Evolutionary conservation across 2,329 filamentous ascomycete species (phyloP).

Genomic region (Hypoxylon sp.): DNA sequence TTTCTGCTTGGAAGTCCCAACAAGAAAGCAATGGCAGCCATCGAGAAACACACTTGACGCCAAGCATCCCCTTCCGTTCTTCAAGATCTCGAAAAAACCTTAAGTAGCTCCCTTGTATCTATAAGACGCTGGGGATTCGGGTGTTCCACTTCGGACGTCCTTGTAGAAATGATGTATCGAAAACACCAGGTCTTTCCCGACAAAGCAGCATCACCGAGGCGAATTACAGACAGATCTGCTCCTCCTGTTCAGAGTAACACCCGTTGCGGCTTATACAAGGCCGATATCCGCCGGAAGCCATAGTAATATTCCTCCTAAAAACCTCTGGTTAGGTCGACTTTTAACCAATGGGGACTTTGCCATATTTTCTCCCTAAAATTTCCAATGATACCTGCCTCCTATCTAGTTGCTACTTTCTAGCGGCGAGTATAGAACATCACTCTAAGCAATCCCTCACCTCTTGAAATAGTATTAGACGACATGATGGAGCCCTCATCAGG

Average conservation of each 20-base stretch:
- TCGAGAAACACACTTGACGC: constrained; percentile 20
- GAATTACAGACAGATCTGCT: constrained; percentile 21
- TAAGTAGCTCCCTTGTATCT: constrained; percentile 3
- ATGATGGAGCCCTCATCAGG: not conserved
- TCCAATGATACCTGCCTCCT: not conserved
- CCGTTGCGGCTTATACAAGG: constrained; percentile 9
- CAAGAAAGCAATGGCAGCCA: constrained; percentile 23
- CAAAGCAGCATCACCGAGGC: constrained; percentile 27
- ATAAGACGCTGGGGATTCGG: constrained; percentile 10
- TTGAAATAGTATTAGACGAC: not conserved
- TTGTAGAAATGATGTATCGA: constrained; percentile 21
- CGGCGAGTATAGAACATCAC: not conserved
- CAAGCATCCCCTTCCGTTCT: constrained; percentile 12
- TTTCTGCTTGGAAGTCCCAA: constrained; percentile 27
- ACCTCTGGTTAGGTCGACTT: not conserved
- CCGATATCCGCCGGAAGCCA: constrained; percentile 17
- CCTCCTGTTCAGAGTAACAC: constrained; percentile 21
- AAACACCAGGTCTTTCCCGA: constrained; percentile 22
- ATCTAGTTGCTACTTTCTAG: not conserved
- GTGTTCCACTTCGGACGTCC: constrained; percentile 3
- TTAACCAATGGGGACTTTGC: not conserved
- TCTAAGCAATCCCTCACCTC: not conserved
- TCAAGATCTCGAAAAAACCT: constrained; percentile 3
- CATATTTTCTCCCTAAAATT: constrained; percentile 7
- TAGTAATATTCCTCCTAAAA: constrained; percentile 10